Percentiles rank a stretch among this genome's conserved stretches.
These are phyloP conservation scores for Fusarium pseudonygamai DNA, from an alignment of 2,329 filamentous ascomycete species.

Conservation along the genomic window DNA sequence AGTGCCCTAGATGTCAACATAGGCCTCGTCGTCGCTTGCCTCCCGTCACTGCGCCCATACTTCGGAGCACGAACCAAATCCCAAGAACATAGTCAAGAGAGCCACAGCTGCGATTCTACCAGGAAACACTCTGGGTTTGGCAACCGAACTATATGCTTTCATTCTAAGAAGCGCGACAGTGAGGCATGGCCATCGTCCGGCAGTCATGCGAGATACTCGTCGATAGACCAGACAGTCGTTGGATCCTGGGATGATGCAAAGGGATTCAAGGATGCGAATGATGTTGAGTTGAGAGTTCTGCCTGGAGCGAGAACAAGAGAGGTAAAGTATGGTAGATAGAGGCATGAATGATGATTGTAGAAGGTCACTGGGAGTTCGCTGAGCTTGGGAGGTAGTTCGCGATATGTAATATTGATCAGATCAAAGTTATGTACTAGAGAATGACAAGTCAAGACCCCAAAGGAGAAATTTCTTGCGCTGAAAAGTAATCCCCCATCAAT, in stretches of 20 bases:
- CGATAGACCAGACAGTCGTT: neutral
- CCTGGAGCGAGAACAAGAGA: neutral
- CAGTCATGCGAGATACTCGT: neutral
- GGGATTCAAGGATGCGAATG: neutral
- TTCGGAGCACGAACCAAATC: constrained; percentile 9
- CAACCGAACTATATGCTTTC: neutral
- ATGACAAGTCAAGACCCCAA: neutral
- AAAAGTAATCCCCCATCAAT: neutral
- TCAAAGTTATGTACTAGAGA: neutral
- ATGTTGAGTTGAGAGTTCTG: neutral
- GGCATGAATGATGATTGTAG: accelerated
- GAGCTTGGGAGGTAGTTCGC: neutral
- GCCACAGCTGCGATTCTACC: neutral
- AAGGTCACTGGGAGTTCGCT: accelerated
- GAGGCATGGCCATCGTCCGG: neutral
- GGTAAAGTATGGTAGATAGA: neutral
- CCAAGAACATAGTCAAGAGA: neutral
- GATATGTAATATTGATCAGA: neutral
- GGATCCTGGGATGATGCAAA: neutral
- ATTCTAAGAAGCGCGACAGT: neutral
- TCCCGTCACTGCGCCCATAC: constrained; percentile 31
- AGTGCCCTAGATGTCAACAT: constrained; percentile 27
- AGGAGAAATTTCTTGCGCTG: neutral
- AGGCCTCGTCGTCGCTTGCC: constrained; percentile 29
- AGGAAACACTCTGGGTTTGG: neutral